Percentiles rank a stretch among this genome's conserved stretches.
These are phyloP conservation scores for Sonneratia caseolaris DNA, from an alignment of 345 rosid species.

Conservation along the genomic window DNA sequence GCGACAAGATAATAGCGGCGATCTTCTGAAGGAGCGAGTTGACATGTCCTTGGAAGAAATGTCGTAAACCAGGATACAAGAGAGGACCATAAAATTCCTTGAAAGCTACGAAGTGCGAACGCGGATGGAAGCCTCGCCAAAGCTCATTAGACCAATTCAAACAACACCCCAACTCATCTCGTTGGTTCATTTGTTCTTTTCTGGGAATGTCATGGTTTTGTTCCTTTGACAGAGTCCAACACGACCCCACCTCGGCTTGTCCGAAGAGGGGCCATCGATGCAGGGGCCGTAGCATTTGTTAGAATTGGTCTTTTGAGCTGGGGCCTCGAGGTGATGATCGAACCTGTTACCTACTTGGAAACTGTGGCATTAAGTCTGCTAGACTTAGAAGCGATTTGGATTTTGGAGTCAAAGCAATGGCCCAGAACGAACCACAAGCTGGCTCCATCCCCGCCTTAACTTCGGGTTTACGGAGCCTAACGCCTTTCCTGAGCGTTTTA, in stretches of 20 bases:
- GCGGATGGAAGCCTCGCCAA: background rate
- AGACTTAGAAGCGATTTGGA: too few species aligned
- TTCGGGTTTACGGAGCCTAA: slow-evolving; percentile 5
- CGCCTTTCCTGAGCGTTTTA: background rate
- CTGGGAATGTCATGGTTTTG: too few species aligned
- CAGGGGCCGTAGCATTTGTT: too few species aligned
- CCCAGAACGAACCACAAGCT: background rate
- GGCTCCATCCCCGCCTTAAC: background rate
- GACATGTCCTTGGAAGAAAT: background rate
- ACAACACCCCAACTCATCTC: too few species aligned
- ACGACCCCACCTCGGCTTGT: too few species aligned
- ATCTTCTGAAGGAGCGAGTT: background rate
- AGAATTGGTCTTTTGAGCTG: background rate
- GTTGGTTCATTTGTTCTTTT: too few species aligned
- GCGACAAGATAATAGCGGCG: too few species aligned
- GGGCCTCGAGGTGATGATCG: background rate
- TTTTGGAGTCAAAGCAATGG: background rate
- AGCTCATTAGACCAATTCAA: background rate
- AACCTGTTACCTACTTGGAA: background rate
- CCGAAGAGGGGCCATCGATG: background rate
- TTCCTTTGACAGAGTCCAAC: too few species aligned
- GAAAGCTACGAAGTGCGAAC: background rate
- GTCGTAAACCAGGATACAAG: background rate
- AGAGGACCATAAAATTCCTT: background rate
- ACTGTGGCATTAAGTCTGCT: too few species aligned